A percentile compares a stretch with the other conserved stretches of the same genome.
Conservation (phyloP, 495 filamentous ascomycete genomes). For the Penicillium dipodomyicola region DNA sequence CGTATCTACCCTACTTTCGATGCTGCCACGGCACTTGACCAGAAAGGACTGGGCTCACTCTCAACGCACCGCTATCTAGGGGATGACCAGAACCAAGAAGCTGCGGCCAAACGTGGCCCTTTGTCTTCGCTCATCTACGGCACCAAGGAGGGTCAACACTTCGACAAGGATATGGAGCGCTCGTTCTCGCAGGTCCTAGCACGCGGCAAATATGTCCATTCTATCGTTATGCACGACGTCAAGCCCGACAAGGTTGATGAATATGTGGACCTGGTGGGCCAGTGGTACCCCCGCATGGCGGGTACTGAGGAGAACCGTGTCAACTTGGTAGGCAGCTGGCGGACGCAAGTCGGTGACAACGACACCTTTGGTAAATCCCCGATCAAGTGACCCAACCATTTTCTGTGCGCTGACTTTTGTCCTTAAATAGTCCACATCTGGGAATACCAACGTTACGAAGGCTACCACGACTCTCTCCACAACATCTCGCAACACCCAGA, state of each 20-base stretch:
- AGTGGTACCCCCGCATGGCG: constrained; percentile 89
- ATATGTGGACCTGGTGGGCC: constrained; percentile 87
- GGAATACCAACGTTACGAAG: constrained; percentile 97
- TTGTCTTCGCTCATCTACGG: constrained; percentile 83
- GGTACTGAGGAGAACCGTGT: constrained; percentile 79
- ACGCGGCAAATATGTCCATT: constrained; percentile 96
- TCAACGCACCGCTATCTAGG: constrained; percentile 55
- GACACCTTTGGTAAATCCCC: constrained; percentile 80
- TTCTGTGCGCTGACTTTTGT: constrained; percentile 1
- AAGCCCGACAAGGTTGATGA: constrained; percentile 94
- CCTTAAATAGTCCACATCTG: constrained; percentile 78
- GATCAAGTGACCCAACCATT: neutral
- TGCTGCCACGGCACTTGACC: constrained; percentile 38
- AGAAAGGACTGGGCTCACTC: constrained; percentile 63
- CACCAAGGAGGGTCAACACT: constrained; percentile 85
- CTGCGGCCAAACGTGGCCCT: constrained; percentile 47
- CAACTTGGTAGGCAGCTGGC: constrained; percentile 95
- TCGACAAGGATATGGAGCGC: constrained; percentile 91
- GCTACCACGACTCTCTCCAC: constrained; percentile 90
- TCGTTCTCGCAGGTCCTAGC: constrained; percentile 93
- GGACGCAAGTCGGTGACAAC: constrained; percentile 96
- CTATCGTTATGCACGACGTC: constrained; percentile 95
- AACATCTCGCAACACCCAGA: constrained; percentile 75
- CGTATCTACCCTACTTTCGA: constrained; percentile 35
- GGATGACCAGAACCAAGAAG: constrained; percentile 50